phyloP scores from a whole-genome alignment of 371 early-diverging fungal species.

The Zychaea mexicana region DNA sequence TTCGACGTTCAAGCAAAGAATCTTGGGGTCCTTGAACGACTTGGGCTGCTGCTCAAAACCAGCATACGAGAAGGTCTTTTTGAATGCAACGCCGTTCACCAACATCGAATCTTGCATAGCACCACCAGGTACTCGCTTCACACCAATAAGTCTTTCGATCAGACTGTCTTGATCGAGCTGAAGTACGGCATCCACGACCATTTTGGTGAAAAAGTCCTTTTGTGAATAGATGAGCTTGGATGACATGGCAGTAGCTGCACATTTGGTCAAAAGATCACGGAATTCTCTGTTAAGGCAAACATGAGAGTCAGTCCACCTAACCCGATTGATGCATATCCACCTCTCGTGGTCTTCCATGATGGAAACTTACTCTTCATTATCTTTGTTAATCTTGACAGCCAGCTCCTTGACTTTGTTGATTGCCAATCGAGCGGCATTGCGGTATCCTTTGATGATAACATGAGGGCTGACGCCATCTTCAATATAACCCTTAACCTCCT shows the following conservation, averaged over 20 bases:
- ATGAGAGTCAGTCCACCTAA: not conserved
- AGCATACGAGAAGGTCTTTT: slow-evolving; percentile 99
- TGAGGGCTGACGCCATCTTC: slow-evolving; percentile 97
- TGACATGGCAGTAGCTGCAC: slow-evolving; percentile 98
- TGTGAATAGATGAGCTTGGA: slow-evolving; percentile 98
- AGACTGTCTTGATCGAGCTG: slow-evolving; percentile 91
- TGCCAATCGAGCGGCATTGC: slow-evolving; percentile 83
- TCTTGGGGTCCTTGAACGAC: slow-evolving; percentile 92
- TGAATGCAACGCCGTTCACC: slow-evolving; percentile 99
- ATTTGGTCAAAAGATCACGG: slow-evolving; percentile 91
- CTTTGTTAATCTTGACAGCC: slow-evolving; percentile 77
- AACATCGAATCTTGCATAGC: slow-evolving; percentile 98
- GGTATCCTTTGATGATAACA: slow-evolving; percentile 93
- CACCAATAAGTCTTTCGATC: slow-evolving; percentile 95
- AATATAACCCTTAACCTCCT: slow-evolving; percentile 91
- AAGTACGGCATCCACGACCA: slow-evolving; percentile 98
- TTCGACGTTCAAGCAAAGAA: slow-evolving; percentile 97
- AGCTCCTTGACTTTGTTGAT: slow-evolving; percentile 88
- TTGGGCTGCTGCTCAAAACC: slow-evolving; percentile 99
- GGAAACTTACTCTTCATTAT: slow-evolving; percentile 68
- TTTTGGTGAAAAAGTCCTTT: slow-evolving; percentile 97
- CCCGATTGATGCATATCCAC: no score
- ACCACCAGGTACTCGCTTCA: slow-evolving; percentile 99
- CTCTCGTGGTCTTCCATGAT: not conserved
- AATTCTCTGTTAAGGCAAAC: slow-evolving; percentile 60